These are phyloP conservation scores for Alternaria sp. DNA, from an alignment of 2,329 filamentous ascomycete species.

Conservation along the genomic window DNA sequence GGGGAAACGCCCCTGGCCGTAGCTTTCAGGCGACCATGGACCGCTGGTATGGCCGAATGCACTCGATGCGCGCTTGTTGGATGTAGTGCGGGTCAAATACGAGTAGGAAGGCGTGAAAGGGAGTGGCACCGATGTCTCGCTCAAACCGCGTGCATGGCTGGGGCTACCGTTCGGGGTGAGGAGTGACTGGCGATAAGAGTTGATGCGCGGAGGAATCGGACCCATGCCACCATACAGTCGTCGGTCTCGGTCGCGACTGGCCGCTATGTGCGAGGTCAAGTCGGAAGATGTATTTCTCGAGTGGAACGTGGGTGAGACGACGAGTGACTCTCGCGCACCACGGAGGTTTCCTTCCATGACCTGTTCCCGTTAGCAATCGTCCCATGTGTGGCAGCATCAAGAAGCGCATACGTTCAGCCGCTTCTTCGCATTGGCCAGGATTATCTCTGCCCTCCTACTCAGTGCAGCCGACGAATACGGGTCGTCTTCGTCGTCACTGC, in stretches of 20 bases:
- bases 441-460: conserved; percentile 78
- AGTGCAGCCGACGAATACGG: conserved; percentile 68
- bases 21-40: conserved; percentile 46
- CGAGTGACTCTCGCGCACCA: conserved; percentile 74
- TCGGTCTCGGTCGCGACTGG: conserved; percentile 44
- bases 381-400: not conserved
- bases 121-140: conserved; percentile 50
- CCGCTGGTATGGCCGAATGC: conserved; percentile 47
- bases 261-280: conserved; percentile 41
- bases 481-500: conserved; percentile 59
- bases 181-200: conserved; percentile 41
- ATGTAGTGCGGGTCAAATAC: conserved; percentile 30
- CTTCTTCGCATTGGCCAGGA: conserved; percentile 90
- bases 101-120: conserved; percentile 41
- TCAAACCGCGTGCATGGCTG: conserved; percentile 49
- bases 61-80: conserved; percentile 48
- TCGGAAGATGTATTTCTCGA: conserved; percentile 43
- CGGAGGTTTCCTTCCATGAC: conserved; percentile 92
- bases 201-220: conserved; percentile 42
- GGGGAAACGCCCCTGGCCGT: conserved; percentile 44
- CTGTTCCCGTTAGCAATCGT: conserved; percentile 55
- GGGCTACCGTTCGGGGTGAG: conserved; percentile 39
- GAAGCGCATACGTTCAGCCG: conserved; percentile 74
- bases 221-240: conserved; percentile 46
- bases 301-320: conserved; percentile 59